These are phyloP conservation scores for Solanum pennellii DNA, from an alignment of 257 asterid species.

Conservation along the genomic window DNA sequence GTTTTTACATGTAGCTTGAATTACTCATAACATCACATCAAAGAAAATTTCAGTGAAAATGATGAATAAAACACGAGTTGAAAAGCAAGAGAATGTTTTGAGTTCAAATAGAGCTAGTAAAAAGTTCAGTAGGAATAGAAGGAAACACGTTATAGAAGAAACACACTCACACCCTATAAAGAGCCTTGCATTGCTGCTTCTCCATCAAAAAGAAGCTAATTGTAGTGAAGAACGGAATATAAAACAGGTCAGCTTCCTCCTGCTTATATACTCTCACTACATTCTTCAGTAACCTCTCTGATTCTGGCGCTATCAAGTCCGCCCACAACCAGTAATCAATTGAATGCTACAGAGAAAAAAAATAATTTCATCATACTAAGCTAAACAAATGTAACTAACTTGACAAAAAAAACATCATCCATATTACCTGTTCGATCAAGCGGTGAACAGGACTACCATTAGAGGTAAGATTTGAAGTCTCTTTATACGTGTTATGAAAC, in stretches of 20 bases:
- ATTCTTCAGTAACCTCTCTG: conserved; percentile 64
- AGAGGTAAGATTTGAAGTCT: conserved; percentile 72
- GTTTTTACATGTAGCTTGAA: not conserved
- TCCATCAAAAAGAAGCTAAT: conserved; percentile 91
- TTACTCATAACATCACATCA: not conserved
- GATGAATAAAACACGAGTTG: not conserved
- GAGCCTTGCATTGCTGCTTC: conserved; percentile 90
- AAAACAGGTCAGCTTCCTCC: conserved; percentile 95
- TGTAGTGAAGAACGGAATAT: conserved; percentile 88
- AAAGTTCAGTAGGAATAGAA: not conserved
- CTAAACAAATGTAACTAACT: not conserved
- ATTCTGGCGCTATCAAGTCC: conserved; percentile 78
- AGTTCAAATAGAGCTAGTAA: not conserved
- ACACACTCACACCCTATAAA: conserved; percentile 99
- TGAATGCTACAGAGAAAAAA: conserved; percentile 53
- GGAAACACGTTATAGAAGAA: conserved; percentile 15
- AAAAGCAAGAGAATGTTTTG: not conserved
- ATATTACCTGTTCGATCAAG: conserved; percentile 69
- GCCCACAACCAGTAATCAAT: conserved; percentile 97
- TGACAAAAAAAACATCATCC: not conserved
- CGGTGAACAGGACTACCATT: conserved; percentile 99
- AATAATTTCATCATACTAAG: not conserved
- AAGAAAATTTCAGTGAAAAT: not conserved
- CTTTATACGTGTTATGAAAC: conserved; percentile 49
- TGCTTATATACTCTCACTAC: conserved; percentile 70